Evolutionary conservation across 2,329 filamentous ascomycete genomes (phyloP).

Genomic region (Sporothrix curviconia): DNA sequence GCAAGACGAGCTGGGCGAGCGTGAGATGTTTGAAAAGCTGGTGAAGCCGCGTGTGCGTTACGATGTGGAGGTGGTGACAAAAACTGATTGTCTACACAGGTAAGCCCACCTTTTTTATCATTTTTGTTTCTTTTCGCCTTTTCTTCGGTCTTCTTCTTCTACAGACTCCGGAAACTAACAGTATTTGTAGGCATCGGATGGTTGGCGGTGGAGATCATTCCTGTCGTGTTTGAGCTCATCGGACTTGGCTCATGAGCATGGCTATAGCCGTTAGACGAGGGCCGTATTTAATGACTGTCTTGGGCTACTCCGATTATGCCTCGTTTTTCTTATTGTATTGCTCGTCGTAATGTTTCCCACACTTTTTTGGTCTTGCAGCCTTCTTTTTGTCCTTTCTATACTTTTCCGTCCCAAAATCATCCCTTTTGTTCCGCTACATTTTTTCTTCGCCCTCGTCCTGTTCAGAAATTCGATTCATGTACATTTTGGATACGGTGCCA

Average conservation of each 20-base stretch:
- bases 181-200: slow-evolving; percentile 63
- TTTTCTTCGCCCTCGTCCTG: too few relatives aligned
- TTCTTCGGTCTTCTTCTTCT: neutral
- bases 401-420: too few relatives aligned
- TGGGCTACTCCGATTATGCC: too few relatives aligned
- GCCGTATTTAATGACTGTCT: too few relatives aligned
- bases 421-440: neutral
- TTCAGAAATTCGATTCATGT: too few relatives aligned
- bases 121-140: slow-evolving; percentile 1
- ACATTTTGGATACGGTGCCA: too few relatives aligned
- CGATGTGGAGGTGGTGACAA: slow-evolving; percentile 97
- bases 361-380: too few relatives aligned
- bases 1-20: slow-evolving; percentile 54
- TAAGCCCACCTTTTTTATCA: slow-evolving; percentile 38
- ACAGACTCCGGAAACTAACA: neutral
- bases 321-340: too few relatives aligned
- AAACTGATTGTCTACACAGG: slow-evolving; percentile 91
- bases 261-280: neutral
- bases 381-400: neutral
- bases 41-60: slow-evolving; percentile 86
- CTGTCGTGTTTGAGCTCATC: slow-evolving; percentile 62
- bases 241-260: slow-evolving; percentile 29
- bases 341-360: too few relatives aligned
- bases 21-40: slow-evolving; percentile 76
- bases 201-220: slow-evolving; percentile 70